Evolutionary conservation across 1,139 yeast species (phyloP).

Genomic region (Casaregolazyma lundiana): DNA sequence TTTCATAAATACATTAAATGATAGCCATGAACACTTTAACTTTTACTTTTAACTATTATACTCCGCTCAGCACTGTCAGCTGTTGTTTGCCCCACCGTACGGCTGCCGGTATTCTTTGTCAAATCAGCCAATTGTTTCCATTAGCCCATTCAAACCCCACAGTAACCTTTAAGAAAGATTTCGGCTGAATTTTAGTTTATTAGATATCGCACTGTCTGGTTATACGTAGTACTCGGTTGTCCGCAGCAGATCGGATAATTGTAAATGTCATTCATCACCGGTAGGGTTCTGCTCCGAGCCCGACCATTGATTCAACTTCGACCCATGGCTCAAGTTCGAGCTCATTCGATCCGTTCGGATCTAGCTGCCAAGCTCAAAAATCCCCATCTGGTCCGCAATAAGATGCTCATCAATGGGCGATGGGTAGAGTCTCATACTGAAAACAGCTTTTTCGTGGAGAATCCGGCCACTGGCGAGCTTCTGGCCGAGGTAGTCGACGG

Average conservation of each 20-base stretch:
- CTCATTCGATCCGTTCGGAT: not conserved
- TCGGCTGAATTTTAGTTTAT: too few species aligned
- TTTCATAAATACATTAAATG: too few species aligned
- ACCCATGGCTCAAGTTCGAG: not conserved
- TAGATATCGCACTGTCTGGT: too few species aligned
- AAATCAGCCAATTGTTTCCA: not conserved
- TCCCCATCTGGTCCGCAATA: conserved; percentile 51
- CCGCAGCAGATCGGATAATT: too few species aligned
- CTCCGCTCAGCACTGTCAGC: not conserved
- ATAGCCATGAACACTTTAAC: too few species aligned
- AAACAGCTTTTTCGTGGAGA: conserved; percentile 58
- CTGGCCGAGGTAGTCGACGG: conserved; percentile 58
- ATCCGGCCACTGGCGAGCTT: conserved; percentile 66
- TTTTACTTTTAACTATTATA: not conserved
- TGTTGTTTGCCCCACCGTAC: not conserved
- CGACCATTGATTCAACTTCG: not conserved
- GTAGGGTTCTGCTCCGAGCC: not conserved
- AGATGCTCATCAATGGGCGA: conserved; percentile 65
- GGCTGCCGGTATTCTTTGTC: not conserved
- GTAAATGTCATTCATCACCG: not conserved
- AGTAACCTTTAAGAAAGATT: not conserved
- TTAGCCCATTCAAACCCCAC: not conserved
- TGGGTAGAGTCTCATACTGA: conserved; percentile 54
- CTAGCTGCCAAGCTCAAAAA: conserved; percentile 38
- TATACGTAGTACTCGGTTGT: too few species aligned